These are phyloP conservation scores for Ilyonectria mors-panacis DNA, from an alignment of 2,329 filamentous ascomycete species.

Conservation along the genomic window DNA sequence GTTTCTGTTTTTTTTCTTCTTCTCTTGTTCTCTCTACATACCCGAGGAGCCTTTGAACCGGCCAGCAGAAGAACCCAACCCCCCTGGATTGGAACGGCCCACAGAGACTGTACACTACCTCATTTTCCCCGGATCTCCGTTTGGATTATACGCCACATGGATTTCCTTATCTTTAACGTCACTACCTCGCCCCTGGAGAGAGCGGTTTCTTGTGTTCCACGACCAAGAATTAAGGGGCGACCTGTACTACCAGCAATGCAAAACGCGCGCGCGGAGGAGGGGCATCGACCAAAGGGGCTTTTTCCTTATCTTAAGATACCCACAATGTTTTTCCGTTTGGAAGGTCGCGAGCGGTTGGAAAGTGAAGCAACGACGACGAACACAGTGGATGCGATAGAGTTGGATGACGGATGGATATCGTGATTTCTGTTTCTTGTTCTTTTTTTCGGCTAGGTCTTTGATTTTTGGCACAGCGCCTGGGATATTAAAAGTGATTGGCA, in stretches of 20 bases:
- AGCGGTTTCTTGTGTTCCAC: conserved; percentile 47
- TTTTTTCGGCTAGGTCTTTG: conserved; percentile 34
- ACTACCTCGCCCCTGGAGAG: conserved; percentile 43
- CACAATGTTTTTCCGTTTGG: conserved; percentile 51
- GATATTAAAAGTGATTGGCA: conserved; percentile 50
- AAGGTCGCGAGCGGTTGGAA: conserved; percentile 49
- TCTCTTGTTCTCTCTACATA: conserved; percentile 39
- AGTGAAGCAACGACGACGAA: conserved; percentile 37
- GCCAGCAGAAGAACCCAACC: conserved; percentile 38
- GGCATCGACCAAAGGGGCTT: conserved; percentile 49
- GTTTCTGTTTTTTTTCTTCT: conserved; percentile 40
- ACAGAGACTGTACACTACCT: conserved; percentile 50
- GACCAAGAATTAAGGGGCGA: conserved; percentile 49
- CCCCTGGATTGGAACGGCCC: conserved; percentile 45
- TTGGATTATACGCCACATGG: conserved; percentile 42
- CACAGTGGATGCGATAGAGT: conserved; percentile 13
- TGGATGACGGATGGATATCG: conserved; percentile 31
- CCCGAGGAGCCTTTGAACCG: conserved; percentile 42
- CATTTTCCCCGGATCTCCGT: conserved; percentile 44
- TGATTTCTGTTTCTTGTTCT: conserved; percentile 31
- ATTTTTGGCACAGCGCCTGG: conserved; percentile 41
- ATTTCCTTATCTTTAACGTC: conserved; percentile 45
- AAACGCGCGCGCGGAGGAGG: conserved; percentile 45
- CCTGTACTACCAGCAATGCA: conserved; percentile 53
- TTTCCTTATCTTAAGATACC: conserved; percentile 57